A percentile compares a stretch with the other conserved stretches of the same genome.
Conservation (phyloP, 2,329 filamentous ascomycete species). For the Calonectria hawksworthii region DNA sequence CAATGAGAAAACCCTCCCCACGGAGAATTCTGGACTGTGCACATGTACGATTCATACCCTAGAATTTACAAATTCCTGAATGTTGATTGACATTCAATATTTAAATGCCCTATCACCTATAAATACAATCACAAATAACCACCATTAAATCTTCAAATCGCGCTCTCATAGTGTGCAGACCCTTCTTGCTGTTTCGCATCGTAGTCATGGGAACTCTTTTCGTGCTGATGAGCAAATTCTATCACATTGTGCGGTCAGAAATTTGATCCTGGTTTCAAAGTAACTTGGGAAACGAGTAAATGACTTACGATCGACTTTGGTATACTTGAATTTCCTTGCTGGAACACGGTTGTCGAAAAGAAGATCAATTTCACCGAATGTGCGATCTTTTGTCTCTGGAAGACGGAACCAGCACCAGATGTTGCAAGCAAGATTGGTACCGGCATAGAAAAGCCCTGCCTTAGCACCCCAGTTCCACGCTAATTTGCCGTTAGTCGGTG, state of each 20-base stretch:
- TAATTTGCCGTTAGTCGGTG: conserved; percentile 29
- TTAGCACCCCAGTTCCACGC: conserved; percentile 54
- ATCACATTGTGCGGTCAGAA: background rate
- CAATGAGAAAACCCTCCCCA: too few relatives aligned
- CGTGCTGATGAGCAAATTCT: conserved; percentile 26
- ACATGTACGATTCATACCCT: background rate
- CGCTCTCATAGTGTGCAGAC: background rate
- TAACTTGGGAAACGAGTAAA: too few relatives aligned
- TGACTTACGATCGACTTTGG: conserved; percentile 43
- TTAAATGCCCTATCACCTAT: background rate
- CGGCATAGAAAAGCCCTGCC: conserved; percentile 53
- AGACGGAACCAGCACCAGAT: conserved; percentile 51
- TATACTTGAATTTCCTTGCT: conserved; percentile 46
- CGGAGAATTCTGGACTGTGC: background rate
- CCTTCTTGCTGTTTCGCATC: background rate
- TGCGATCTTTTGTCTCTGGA: conserved; percentile 46
- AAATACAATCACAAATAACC: background rate
- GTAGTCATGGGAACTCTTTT: background rate
- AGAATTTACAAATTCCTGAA: background rate
- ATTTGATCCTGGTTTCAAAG: too few relatives aligned
- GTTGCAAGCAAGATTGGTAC: conserved; percentile 52
- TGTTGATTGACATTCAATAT: background rate
- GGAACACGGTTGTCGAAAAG: conserved; percentile 42
- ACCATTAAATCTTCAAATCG: background rate
- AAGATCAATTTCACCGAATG: conserved; percentile 48